Evolutionary conservation across 179 eudicot genomes (phyloP), one percentile per base, ranked within the genome.

Genomic region (Silene vulgaris): DNA sequence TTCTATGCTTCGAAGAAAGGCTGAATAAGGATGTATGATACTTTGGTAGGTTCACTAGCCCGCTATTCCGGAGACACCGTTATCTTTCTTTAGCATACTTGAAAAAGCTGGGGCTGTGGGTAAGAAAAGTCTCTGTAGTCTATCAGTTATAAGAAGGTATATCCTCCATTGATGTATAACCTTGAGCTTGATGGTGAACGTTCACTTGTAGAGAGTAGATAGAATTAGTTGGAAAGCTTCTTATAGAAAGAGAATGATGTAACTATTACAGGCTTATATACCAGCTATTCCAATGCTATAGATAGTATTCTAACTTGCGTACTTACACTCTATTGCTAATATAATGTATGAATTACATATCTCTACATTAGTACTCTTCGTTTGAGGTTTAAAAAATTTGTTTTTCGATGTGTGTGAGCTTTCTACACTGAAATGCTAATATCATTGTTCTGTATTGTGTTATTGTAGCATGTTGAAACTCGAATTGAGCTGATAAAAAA

Each of bases 401-500:
- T 57, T 57, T 16, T 12, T 40, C 8, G 60, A 52, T 59, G 26
- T 28, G 4, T 19, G 54, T 57, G 43, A n/a, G 54, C 48, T 50
- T 64, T 11, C 65, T 72, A 19, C 3, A 29, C 12, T 26, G 7
- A 65, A 66, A 6, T 2, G 26, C 37, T 66, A 43, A 4, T 75
- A 23, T 48, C 54, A 64, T 45, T 28, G 32, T 26, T 43, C 26
- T 17, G 7, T 45, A 12, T 9, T 63, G 16, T 78, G 23, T 9
- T 8, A 30, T 76, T 9, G 21, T 89, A 95, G 99, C 90, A 40
- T 84, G 96, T 95, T 76, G 97, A 95, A 83, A 82, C 74, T 74
- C 97, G 97, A 32, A 84, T 91, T 75, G 87, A 89, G 77, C 91
- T 89, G 79, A 88, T 95, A 68, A 52, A 67, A 16, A 82, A 87